Evolutionary conservation across 768 basidiomycete genomes (phyloP), one percentile per base, ranked within the genome.

Genomic region (Hericium erinaceus): DNA sequence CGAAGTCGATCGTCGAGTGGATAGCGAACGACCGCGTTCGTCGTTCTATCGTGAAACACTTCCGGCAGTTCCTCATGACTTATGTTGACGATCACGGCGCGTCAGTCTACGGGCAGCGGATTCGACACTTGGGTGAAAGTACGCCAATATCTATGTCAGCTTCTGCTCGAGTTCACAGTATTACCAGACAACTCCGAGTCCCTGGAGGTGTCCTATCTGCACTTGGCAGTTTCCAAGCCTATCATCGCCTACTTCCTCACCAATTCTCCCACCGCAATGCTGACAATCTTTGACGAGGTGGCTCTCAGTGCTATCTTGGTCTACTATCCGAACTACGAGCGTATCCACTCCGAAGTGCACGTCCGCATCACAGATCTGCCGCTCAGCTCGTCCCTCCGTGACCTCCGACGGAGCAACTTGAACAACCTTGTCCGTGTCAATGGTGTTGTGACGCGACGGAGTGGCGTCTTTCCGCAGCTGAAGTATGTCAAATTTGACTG

Each of bases 401-500:
- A 98, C 66, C 83, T 99, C 39, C 87, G 97, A 26, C 87, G 97
- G 51, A 80, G 83, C 41, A 88, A 98, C 67, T 79, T 98, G 52
- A 98, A 98, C 75, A 93, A 90, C 62, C 86, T 99, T 46, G 94
- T 99, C 37, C 88, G 97, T 39, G 89, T 99, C 7, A 83, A 87
- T 8, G 97, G 97, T 12, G 97, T 99, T 16, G 97, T 99, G 48
- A 99, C 97, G 1, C 78, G 97, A 58, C 80, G 97, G 40, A 92
- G 86, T 9, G 95, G 97, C 10, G 95, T 99, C 10, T 98, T 98
- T 72, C 97, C 97, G n/a, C 97, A 99, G 70, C 76, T 99, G 59
- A 98, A 99, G 74, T 97, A 98, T 67, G 95, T 99, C 70, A 98
- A 98, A 69, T 99, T 99, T 66, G 93, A 98, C 70, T 99, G 97